phyloP scores from a whole-genome alignment of 2,329 filamentous ascomycete species.

The Byssothecium circinans region DNA sequence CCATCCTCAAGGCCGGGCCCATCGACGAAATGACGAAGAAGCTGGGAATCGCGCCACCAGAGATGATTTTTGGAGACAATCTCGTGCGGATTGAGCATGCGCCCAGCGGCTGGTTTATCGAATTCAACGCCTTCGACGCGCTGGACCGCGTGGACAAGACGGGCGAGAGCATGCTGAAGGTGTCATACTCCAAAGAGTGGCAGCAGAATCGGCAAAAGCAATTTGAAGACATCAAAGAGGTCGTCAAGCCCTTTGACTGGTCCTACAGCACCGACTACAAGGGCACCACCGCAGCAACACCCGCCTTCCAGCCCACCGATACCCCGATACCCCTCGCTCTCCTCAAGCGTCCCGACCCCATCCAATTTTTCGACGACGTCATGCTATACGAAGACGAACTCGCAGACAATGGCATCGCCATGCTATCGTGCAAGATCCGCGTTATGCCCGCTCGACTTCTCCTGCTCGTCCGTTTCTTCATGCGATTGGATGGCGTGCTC shows the following conservation, averaged over 20 bases:
- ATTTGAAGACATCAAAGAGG: conserved; percentile 83
- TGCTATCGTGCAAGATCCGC: conserved; percentile 86
- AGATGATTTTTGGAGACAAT: conserved; percentile 99
- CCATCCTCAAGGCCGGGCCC: conserved; percentile 87
- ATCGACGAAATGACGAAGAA: conserved; percentile 82
- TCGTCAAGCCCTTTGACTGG: conserved; percentile 97
- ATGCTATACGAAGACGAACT: conserved; percentile 96
- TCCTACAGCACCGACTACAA: conserved; percentile 89
- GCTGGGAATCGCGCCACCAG: conserved; percentile 84
- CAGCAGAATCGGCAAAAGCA: conserved; percentile 72
- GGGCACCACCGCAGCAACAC: conserved; percentile 60
- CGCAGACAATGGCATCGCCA: conserved; percentile 92
- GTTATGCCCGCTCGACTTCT: conserved; percentile 91
- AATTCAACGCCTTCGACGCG: conserved; percentile 84
- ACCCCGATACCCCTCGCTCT: conserved; percentile 78
- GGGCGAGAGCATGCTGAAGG: conserved; percentile 84
- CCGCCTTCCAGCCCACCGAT: conserved; percentile 49
- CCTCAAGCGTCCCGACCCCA: conserved; percentile 85
- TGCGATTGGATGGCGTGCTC: conserved; percentile 88
- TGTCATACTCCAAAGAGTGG: conserved; percentile 92
- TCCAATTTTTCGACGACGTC: conserved; percentile 95
- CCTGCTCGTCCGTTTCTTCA: conserved; percentile 82
- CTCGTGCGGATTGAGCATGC: conserved; percentile 72
- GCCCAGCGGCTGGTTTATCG: conserved; percentile 74
- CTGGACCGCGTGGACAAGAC: conserved; percentile 94